Conservation (phyloP, 768 basidiomycete species). For the Tricholoma saponaceum region DNA sequence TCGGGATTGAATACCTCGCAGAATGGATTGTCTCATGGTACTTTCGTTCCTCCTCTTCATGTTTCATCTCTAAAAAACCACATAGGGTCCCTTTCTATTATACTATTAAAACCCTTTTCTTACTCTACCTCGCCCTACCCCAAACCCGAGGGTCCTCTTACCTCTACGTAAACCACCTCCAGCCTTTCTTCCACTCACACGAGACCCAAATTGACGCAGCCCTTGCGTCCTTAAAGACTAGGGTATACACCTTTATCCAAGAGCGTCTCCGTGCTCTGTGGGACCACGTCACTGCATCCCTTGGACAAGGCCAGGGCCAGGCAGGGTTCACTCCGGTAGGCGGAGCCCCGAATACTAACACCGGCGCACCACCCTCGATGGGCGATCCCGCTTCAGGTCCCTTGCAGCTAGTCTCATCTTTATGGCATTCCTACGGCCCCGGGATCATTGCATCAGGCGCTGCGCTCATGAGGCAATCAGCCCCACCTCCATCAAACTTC, state of each 20-base stretch:
- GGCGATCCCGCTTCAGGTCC: conserved; percentile 59
- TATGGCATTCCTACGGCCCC: conserved; percentile 83
- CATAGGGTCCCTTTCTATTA: conserved; percentile 90
- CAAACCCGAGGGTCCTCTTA: conserved; percentile 87
- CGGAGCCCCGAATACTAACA: conserved; percentile 16
- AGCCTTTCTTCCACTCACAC: conserved; percentile 79
- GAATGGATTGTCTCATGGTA: conserved; percentile 90
- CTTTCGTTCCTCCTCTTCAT: conserved; percentile 21
- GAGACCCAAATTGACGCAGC: conserved; percentile 83
- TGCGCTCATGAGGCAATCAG: conserved; percentile 52
- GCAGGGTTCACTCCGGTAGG: conserved; percentile 14
- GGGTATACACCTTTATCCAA: conserved; percentile 61
- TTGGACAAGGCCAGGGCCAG: conserved; percentile 28
- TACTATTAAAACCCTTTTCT: conserved; percentile 73
- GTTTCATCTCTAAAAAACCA: background rate
- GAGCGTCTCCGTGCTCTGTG: conserved; percentile 59
- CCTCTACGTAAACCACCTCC: conserved; percentile 75
- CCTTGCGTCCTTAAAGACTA: conserved; percentile 59
- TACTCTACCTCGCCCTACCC: conserved; percentile 87
- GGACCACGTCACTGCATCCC: conserved; percentile 52
- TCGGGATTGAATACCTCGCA: conserved; percentile 76
- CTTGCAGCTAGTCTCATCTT: conserved; percentile 54
- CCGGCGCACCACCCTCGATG: conserved; percentile 39
- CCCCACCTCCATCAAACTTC: conserved; percentile 29
- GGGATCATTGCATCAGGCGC: conserved; percentile 64